Evolutionary conservation across 1,284 basidiomycete genomes (phyloP), one percentile per base, ranked within the genome.

Genomic region (Melampsora americana): DNA sequence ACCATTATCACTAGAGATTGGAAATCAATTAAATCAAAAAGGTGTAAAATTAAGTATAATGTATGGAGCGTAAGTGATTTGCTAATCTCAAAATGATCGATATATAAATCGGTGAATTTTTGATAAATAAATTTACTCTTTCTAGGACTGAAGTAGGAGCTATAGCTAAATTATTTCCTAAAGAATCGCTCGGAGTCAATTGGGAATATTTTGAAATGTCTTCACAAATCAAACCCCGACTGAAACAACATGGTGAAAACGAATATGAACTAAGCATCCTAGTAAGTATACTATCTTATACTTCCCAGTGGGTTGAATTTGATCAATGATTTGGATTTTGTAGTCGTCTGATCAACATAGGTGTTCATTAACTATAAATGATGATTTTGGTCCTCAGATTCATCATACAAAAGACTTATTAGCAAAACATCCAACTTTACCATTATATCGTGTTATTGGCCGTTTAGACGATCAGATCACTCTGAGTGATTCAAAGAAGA

Each of bases 391-490:
- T 4, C 39, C 39, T 7, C 64, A 66, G 20, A 35, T 14, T n/a
- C 46, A 32, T 66, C 64, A 66, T 30, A 66, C 64, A 18, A 9
- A 20, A n/a, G 64, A 66, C 39, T 26, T 66, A 66, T 30, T 66
- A 23, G 2, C n/a, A 39, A 46, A 39, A 30, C 64, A 66, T 46
- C 39, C 64, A 66, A 66, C 5, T 11, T 20, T 39, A 5, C 64
- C 64, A 18, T 32, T 66, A 20, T 46, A 42, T 46, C 64, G 64
- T 18, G 20, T 66, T 7, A 18, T 66, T 26, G 64, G 64, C n/a
- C 30, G 64, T 14, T 7, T 42, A 23, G 39, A 66, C 39, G 64
- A 66, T 26, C 64, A 66, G n/a, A 66, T 66, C 35, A 26, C 39
- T 18, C 39, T 66, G 3, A 35, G 9, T 5, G 23, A 39, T 28